phyloP scores from a whole-genome alignment of 23 red algal species.

The Gracilaria vermiculophylla region DNA sequence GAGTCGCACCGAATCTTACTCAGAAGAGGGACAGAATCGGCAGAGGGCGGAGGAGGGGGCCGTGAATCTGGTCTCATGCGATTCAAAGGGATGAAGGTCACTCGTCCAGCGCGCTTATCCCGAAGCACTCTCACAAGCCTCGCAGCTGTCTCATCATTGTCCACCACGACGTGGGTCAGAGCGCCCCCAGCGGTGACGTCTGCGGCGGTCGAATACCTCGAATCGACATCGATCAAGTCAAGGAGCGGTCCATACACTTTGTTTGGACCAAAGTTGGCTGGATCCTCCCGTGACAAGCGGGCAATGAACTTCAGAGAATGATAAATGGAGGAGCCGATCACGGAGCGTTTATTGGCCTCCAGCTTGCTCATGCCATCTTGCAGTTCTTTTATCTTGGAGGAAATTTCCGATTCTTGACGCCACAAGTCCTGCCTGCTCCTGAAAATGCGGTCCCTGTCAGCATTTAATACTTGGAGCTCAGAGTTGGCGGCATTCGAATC shows the following conservation, averaged over 20 bases:
- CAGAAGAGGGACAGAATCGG: constrained; percentile 84
- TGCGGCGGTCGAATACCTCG: constrained; percentile 78
- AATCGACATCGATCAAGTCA: constrained; percentile 79
- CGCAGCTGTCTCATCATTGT: constrained; percentile 93
- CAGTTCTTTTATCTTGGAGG: constrained; percentile 47
- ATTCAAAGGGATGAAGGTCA: constrained; percentile 98
- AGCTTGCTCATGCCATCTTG: constrained; percentile 55
- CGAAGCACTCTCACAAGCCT: constrained; percentile 74
- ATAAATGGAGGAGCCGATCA: constrained; percentile 56
- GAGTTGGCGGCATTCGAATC: neutral
- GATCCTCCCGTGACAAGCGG: constrained; percentile 32
- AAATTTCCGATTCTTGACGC: constrained; percentile 72
- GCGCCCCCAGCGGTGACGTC: constrained; percentile 84
- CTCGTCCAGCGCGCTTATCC: constrained; percentile 68
- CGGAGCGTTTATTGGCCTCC: constrained; percentile 71
- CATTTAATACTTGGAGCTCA: constrained; percentile 24
- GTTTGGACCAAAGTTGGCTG: constrained; percentile 45
- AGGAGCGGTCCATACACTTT: constrained; percentile 89
- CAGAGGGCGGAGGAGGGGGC: constrained; percentile 33
- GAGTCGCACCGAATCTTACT: constrained; percentile 73
- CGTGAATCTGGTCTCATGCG: constrained; percentile 42
- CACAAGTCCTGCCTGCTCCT: constrained; percentile 76
- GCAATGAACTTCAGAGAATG: constrained; percentile 59
- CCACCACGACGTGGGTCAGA: constrained; percentile 87
- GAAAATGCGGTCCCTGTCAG: constrained; percentile 54